These are phyloP conservation scores for Clonostachys rosea DNA, from an alignment of 2,329 filamentous ascomycete species.

Conservation along the genomic window DNA sequence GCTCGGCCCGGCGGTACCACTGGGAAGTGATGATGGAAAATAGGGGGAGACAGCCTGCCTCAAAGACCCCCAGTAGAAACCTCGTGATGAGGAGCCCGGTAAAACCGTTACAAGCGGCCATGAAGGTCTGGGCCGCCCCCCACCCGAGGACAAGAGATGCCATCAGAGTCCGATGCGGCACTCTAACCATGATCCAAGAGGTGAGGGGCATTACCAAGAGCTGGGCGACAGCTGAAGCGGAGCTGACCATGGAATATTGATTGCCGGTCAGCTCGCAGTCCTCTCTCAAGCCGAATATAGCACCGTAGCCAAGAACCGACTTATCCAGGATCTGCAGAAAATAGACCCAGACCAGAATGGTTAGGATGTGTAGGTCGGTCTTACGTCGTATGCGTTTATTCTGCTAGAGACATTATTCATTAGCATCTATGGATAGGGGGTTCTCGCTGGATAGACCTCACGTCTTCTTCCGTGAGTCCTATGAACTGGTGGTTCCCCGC, in stretches of 20 bases:
- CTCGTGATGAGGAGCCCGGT: constrained; percentile 41
- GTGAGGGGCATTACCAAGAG: constrained; percentile 58
- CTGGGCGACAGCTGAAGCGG: constrained; percentile 54
- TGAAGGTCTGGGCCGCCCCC: constrained; percentile 34
- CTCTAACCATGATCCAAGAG: constrained; percentile 53
- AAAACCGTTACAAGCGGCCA: constrained; percentile 43
- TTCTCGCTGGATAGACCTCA: not conserved
- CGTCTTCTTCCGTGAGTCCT: constrained; percentile 4
- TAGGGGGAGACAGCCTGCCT: constrained; percentile 46
- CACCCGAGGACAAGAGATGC: constrained; percentile 38
- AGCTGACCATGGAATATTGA: constrained; percentile 53
- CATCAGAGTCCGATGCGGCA: constrained; percentile 56
- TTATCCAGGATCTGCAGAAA: constrained; percentile 58
- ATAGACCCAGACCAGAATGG: constrained; percentile 52
- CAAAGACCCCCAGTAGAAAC: constrained; percentile 40
- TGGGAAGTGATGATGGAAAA: constrained; percentile 41
- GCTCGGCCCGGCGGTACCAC: constrained; percentile 47
- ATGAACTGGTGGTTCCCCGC: not conserved
- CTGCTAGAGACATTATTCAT: constrained; percentile 7
- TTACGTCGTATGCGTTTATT: constrained; percentile 54
- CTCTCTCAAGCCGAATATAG: constrained; percentile 46
- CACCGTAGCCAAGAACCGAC: constrained; percentile 49
- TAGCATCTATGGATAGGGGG: not conserved
- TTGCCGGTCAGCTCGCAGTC: constrained; percentile 46
- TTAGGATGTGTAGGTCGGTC: constrained; percentile 55